Evolutionary conservation across 78 protist genomes (phyloP), one percentile per base, ranked within the genome.

Genomic region (Protostelium mycophagum): DNA sequence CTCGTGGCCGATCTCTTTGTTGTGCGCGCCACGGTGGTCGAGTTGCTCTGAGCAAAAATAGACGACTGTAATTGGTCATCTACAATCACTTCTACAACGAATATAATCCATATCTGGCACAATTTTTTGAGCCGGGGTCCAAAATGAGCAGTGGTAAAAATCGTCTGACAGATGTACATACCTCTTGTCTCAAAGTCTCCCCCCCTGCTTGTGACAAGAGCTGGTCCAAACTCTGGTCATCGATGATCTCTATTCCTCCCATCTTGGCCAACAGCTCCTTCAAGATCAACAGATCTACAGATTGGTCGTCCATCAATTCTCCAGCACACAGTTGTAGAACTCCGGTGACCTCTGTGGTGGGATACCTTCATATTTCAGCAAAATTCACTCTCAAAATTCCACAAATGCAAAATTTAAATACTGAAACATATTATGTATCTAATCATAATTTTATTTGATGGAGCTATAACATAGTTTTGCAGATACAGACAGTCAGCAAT

Each of bases 121-220:
- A 0, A 88, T 63, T 85, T n/a, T n/a, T n/a, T n/a, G n/a, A n/a
- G n/a, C n/a, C n/a, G n/a, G n/a, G n/a, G n/a, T n/a, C n/a, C n/a
- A n/a, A n/a, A n/a, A n/a, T n/a, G n/a, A n/a, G n/a, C n/a, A n/a
- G n/a, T n/a, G n/a, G n/a, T n/a, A n/a, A n/a, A n/a, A n/a, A n/a
- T n/a, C n/a, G n/a, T 51, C 73, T 16, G 73, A 51, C 31, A 51
- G 16, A 51, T 51, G 5, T 51, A n/a, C n/a, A n/a, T n/a, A 51
- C 73, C 73, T 90, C 95, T 1, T 86, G 31, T 35, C 85, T 89
- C 9, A 94, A 89, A 9, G 90, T 73, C 37, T 94, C 95, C 63
- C 96, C 96, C 83, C 96, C 96, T 10, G 94, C 96, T 34, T 90
- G 93, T 37, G 95, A 94, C 35, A 89, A 92, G 83, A 86, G 35